Evolutionary conservation across 2,329 filamentous ascomycete species (phyloP).

Genomic region (Colletotrichum trifolii): DNA sequence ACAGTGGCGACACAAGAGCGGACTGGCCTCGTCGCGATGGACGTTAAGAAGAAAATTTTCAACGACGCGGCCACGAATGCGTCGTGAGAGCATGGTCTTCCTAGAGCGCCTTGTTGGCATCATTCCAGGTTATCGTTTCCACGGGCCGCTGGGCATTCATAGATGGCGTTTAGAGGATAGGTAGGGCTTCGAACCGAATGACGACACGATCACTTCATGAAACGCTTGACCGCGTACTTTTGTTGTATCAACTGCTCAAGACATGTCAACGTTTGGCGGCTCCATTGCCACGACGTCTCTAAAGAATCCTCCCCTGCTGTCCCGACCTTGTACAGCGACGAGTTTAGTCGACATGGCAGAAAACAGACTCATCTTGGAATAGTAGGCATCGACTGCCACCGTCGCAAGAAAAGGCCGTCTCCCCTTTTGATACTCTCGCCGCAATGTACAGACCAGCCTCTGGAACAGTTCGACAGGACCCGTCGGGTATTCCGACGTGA

Average conservation of each 20-base stretch:
- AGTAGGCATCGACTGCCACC: no score
- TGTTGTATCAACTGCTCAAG: background rate
- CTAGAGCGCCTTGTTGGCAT: conserved; percentile 17
- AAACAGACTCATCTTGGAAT: no score
- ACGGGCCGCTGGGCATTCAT: conserved; percentile 24
- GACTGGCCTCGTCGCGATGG: conserved; percentile 70
- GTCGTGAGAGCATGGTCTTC: conserved; percentile 5
- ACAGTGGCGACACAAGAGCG: conserved; percentile 71
- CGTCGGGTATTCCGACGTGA: no score
- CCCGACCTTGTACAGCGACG: no score
- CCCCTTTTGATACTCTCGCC: no score
- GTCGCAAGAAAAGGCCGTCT: no score
- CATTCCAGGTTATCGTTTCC: conserved; percentile 6
- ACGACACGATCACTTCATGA: conserved; percentile 26
- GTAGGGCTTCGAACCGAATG: conserved; percentile 26
- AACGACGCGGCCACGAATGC: conserved; percentile 49
- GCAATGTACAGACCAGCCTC: no score
- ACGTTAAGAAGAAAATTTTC: conserved; percentile 74
- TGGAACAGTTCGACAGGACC: no score
- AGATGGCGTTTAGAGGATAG: conserved; percentile 34
- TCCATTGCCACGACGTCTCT: no score
- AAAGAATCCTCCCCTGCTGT: no score
- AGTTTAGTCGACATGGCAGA: no score
- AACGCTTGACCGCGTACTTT: background rate
- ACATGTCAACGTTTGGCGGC: background rate